phyloP scores from a whole-genome alignment of 2,329 filamentous ascomycete genomes.

The Sporothrix brasiliensis region DNA sequence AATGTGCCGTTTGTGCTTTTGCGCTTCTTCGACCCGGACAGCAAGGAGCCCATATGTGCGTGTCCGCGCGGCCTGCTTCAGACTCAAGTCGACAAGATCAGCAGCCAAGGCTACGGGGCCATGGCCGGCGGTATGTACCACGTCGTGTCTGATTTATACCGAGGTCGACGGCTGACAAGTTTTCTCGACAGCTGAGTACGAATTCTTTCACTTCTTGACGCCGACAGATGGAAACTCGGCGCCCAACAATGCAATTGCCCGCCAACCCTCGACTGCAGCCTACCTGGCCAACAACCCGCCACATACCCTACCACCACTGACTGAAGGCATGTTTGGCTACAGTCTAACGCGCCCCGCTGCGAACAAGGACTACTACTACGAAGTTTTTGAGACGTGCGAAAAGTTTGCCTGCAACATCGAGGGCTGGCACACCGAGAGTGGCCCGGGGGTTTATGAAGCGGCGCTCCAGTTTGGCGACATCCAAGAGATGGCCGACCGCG shows the following conservation, averaged over 20 bases:
- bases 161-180: neutral
- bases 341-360: conserved; percentile 83
- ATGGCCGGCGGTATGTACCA: conserved; percentile 79
- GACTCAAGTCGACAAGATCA: conserved; percentile 67
- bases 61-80: conserved; percentile 79
- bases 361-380: conserved; percentile 91
- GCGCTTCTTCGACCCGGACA: conserved; percentile 81
- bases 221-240: conserved; percentile 51
- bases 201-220: conserved; percentile 87
- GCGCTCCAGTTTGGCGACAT: conserved; percentile 90
- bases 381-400: conserved; percentile 77
- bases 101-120: conserved; percentile 70
- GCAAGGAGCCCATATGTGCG: conserved; percentile 68
- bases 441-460: conserved; percentile 92
- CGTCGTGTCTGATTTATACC: neutral
- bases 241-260: conserved; percentile 40
- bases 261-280: conserved; percentile 67
- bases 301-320: conserved; percentile 73
- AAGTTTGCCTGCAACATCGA: conserved; percentile 81
- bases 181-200: conserved; percentile 73
- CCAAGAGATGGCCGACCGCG: conserved; percentile 86
- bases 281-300: conserved; percentile 76
- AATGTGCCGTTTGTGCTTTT: conserved; percentile 84
- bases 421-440: conserved; percentile 94
- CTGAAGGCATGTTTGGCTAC: conserved; percentile 96